Base-by-base conservation (phyloP, 768 basidiomycete species). In the Termitomyces sp. region DNA sequence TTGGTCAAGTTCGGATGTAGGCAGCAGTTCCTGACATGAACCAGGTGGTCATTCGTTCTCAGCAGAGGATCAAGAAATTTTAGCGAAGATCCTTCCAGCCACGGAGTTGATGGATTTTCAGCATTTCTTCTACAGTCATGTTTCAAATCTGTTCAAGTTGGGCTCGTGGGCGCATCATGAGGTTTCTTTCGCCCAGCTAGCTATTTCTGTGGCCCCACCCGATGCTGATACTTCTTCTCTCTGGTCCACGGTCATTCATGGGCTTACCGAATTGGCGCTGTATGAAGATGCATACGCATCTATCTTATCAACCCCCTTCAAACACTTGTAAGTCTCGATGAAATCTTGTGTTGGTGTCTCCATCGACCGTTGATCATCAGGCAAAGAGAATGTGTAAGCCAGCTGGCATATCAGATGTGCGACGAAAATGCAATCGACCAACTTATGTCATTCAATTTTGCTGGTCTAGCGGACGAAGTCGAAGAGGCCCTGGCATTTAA, bases 341-440 rank as follows among this genome's bases (percentile, higher is more conserved):
- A 49, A 54, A 44, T 44, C 52, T 37, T 38, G 50, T 40, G 11
- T 14, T 27, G 10, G 11, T 27, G 27, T 38, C 17, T 27, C 17
- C 6, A 27, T 29, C 27, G 50, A 57, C 31, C 29, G 44, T 37
- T 69, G n/a, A 41, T 27, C 10, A 16, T 35, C 31, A 97, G 95
- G 66, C 90, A 87, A 75, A 83, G 84, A 49, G 93, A 95, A 61
- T 89, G 85, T 65, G 82, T 92, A 25, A 84, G 85, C 48, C 87
- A 90, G 59, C 77, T 99, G 49, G 86, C 94, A 57, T 88, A 93
- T 64, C 83, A 85, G 62, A 96, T 98, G 91, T 98, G 96, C 68
- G 94, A 97, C 68, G 86, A 87, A 56, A 82, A 89, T 65, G 86
- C 90, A 35, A 82, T 94, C 17, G 87, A 88, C 50, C 81, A 81